Conservation (phyloP, 768 basidiomycete species). For the Naganishia onofrii region DNA sequence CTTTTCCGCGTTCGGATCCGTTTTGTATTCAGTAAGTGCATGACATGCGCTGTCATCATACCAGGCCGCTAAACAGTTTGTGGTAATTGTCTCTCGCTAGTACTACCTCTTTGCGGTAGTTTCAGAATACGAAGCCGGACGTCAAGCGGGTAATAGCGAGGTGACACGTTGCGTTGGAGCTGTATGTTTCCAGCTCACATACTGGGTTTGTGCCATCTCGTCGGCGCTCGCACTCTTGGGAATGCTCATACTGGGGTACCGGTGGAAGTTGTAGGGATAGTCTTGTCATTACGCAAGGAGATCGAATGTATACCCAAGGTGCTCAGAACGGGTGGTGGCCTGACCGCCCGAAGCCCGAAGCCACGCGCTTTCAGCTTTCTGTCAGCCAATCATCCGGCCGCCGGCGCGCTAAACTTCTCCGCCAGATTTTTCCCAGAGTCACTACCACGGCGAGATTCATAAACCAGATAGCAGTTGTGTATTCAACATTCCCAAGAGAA, state of each 20-base stretch:
- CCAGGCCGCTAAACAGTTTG: not conserved
- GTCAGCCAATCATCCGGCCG: not conserved
- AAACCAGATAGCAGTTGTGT: not conserved
- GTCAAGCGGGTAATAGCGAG: conserved; percentile 3
- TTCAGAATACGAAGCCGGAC: conserved; percentile 32
- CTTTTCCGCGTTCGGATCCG: conserved; percentile 48
- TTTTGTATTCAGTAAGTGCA: conserved; percentile 45
- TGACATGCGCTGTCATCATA: not conserved
- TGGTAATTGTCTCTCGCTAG: conserved; percentile 1
- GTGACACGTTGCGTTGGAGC: conserved; percentile 35
- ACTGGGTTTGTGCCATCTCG: conserved; percentile 41
- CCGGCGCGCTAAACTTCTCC: not conserved
- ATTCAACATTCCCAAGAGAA: not conserved
- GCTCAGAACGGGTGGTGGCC: no score
- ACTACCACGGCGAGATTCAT: not conserved
- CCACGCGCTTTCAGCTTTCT: no score
- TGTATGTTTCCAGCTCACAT: conserved; percentile 44
- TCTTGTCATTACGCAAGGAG: no score
- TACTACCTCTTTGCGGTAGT: conserved; percentile 49
- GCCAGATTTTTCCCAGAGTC: not conserved
- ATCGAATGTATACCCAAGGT: no score
- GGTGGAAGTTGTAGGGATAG: conserved; percentile 43
- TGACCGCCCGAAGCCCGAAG: no score
- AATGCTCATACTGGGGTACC: conserved; percentile 38
- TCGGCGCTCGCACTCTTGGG: conserved; percentile 40